phyloP scores from a whole-genome alignment of 1,139 yeast genomes.

The Kodamaea arcana region DNA sequence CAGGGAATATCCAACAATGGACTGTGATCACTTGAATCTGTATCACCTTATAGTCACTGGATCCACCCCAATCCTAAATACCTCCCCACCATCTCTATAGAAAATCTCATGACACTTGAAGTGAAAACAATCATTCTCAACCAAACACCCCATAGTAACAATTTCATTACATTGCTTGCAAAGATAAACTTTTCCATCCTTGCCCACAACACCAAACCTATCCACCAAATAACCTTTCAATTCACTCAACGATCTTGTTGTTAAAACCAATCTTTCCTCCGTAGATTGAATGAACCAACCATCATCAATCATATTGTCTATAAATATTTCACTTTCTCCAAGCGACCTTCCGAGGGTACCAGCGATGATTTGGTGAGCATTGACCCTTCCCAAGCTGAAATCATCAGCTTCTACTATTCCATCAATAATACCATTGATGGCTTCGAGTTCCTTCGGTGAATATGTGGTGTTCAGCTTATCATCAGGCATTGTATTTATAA shows the following conservation, averaged over 20 bases:
- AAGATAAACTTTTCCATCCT: constrained; percentile 37
- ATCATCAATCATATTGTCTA: constrained; percentile 40
- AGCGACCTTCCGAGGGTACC: constrained; percentile 21
- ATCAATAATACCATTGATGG: constrained; percentile 47
- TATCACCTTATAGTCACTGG: constrained; percentile 6
- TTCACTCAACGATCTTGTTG: constrained; percentile 46
- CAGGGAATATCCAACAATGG: too few species aligned
- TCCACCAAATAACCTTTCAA: constrained; percentile 35
- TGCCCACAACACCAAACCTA: constrained; percentile 3
- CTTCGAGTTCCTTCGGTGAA: constrained; percentile 45
- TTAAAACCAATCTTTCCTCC: constrained; percentile 29
- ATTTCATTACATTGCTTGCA: constrained; percentile 57
- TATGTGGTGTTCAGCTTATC: constrained; percentile 39
- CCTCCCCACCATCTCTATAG: constrained; percentile 12
- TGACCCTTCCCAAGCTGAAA: constrained; percentile 26
- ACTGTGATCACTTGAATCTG: neutral
- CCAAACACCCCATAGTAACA: constrained; percentile 50
- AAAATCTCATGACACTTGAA: constrained; percentile 41
- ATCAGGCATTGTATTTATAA: constrained; percentile 41
- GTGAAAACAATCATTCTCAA: constrained; percentile 44
- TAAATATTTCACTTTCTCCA: constrained; percentile 32
- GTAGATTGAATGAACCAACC: constrained; percentile 47
- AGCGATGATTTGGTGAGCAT: constrained; percentile 26
- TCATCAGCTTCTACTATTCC: constrained; percentile 31
- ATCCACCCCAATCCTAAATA: constrained; percentile 19